Conservation (phyloP, 2,329 filamentous ascomycete species). For the Gaeumannomyces tritici region DNA sequence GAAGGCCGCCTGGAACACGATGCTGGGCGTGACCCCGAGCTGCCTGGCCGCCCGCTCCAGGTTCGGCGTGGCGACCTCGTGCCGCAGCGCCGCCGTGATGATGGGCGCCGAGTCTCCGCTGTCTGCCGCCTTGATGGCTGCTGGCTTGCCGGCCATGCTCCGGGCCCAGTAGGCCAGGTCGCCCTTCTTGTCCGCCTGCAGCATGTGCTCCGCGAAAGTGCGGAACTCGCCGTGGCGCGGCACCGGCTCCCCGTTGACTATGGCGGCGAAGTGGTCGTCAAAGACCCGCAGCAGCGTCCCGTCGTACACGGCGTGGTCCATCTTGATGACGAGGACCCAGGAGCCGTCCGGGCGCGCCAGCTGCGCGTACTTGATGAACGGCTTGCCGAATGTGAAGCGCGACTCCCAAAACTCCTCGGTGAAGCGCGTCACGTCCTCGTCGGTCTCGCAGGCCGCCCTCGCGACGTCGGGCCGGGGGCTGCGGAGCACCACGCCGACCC, state of each 20-base stretch:
- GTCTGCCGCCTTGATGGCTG: neutral
- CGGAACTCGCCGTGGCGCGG: constrained; percentile 13
- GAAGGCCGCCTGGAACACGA: constrained; percentile 25
- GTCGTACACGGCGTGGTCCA: constrained; percentile 23
- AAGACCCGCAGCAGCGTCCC: constrained; percentile 26
- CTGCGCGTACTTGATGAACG: constrained; percentile 23
- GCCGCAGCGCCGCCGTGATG: constrained; percentile 4
- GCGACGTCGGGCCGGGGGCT: constrained; percentile 8
- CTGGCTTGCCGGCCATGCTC: constrained; percentile 5
- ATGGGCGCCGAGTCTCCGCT: neutral
- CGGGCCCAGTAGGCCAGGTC: constrained; percentile 13
- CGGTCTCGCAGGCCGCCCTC: constrained; percentile 8
- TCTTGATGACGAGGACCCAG: constrained; percentile 20
- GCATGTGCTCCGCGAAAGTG: constrained; percentile 15
- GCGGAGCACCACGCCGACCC: constrained; percentile 14
- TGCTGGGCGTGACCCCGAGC: constrained; percentile 19
- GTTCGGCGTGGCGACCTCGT: constrained; percentile 7
- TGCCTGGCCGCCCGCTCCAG: constrained; percentile 4
- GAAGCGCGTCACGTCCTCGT: constrained; percentile 10
- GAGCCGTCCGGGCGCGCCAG: constrained; percentile 14
- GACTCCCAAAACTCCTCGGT: constrained; percentile 15
- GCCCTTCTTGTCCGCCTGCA: constrained; percentile 9
- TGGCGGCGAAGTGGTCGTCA: constrained; percentile 20
- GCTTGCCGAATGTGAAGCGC: constrained; percentile 19
- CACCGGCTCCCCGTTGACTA: constrained; percentile 10